Base-by-base conservation (phyloP, 805 yeast genomes). In the Saturnispora sekii region DNA sequence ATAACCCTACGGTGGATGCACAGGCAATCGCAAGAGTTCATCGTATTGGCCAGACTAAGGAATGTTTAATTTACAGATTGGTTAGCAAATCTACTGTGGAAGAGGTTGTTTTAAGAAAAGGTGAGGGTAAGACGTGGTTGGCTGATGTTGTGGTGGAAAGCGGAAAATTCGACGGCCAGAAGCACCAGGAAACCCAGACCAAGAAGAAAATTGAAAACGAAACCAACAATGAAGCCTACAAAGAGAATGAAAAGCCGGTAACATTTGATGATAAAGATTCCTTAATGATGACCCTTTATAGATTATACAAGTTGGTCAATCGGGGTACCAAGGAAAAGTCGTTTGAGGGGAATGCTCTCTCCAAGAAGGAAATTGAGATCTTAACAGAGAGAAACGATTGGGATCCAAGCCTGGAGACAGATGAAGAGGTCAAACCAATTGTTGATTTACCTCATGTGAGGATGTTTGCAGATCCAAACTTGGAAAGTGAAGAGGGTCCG, bases 11-110 rank as follows among this genome's bases (percentile, higher is more conserved):
- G 58, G 94, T 87, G 50, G 97, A 90, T 63, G 66, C 88, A 41
- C 98, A 90, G 60, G 97, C 97, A 0, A 90, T 90, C 78, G 97
- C 89, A 55, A 71, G 98, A 44, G 94, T 84, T 10, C 97, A 90
- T 59, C 70, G 98, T 57, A 86, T 93, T 44, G 97, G 97, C 0
- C 98, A 90, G 60, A 71, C 67, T 1, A 77, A 74, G 44, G 96
- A 96, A 1, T 95, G 89, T 4, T 69, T 85, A 17, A 75, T 90
- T 1, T 86, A 81, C 58, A 72, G 97, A 49, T 70, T 93, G 18
- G 80, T 88, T 14, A 73, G 85, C 9, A 74, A 76, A 33, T 78
- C 84, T 52, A 85, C 96, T 1, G 75, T 89, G 28, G 98, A 90
- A 63, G 93, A 88, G 56, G 71, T 85, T 12, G 67, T 93, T 38